Conservation (phyloP, 495 filamentous ascomycete genomes). For the Sphaerosporella brunnea region DNA sequence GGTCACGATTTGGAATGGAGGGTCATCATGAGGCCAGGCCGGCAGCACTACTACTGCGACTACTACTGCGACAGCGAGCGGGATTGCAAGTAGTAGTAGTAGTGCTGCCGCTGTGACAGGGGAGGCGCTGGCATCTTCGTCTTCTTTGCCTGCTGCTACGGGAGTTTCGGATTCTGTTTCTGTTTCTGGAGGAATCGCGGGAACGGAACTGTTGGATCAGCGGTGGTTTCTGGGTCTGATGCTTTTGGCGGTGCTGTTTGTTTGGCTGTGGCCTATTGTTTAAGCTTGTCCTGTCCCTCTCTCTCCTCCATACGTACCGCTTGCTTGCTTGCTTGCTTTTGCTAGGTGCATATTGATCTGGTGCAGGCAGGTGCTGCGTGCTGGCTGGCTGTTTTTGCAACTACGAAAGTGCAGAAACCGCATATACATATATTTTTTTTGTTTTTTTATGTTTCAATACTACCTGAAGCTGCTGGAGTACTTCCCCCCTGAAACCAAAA, state of each 20-base stretch:
- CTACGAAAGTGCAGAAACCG: too few species aligned
- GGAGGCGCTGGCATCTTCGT: neutral
- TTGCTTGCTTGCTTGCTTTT: too few species aligned
- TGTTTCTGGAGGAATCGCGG: neutral
- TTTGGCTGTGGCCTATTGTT: neutral
- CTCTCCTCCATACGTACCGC: neutral
- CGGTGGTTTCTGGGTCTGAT: neutral
- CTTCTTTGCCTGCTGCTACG: neutral
- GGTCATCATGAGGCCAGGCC: neutral
- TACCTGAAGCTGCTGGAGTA: too few species aligned
- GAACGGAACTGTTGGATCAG: too few species aligned
- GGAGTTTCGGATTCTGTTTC: neutral
- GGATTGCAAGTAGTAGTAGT: neutral
- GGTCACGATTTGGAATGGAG: neutral
- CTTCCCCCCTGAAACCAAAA: too few species aligned
- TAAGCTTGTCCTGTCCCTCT: neutral
- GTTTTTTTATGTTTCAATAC: too few species aligned
- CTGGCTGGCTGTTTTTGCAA: too few species aligned
- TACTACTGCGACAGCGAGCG: neutral
- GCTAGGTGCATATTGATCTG: too few species aligned
- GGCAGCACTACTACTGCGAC: neutral
- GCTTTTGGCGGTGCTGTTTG: neutral
- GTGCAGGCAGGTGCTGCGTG: too few species aligned
- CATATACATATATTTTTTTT: too few species aligned
- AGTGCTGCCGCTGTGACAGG: neutral